phyloP scores from a whole-genome alignment of 495 filamentous ascomycete genomes.

The Neurospora cerealis region DNA sequence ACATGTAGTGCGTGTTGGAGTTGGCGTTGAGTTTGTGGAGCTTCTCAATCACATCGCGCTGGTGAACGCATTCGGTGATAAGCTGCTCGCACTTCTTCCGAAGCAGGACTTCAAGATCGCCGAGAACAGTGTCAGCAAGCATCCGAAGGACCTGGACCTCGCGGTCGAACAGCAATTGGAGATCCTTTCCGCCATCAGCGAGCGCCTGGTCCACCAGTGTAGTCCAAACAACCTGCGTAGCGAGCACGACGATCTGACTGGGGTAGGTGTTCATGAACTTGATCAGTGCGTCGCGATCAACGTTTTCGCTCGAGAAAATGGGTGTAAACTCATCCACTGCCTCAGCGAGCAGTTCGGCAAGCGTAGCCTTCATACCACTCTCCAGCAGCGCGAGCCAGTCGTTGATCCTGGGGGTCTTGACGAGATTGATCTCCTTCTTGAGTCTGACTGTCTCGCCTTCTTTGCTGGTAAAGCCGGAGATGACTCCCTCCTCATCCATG shows the following conservation, averaged over 20 bases:
- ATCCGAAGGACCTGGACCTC: conserved; percentile 72
- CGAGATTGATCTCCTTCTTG: conserved; percentile 80
- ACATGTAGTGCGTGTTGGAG: conserved; percentile 75
- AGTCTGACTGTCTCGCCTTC: conserved; percentile 85
- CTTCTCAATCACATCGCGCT: conserved; percentile 82
- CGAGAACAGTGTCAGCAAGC: conserved; percentile 80
- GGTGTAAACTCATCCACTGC: conserved; percentile 67
- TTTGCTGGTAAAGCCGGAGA: conserved; percentile 88
- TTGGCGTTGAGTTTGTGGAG: conserved; percentile 65
- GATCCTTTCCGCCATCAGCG: conserved; percentile 52
- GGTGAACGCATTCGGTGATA: conserved; percentile 97
- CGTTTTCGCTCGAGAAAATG: conserved; percentile 54
- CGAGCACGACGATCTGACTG: conserved; percentile 90
- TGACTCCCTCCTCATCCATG: conserved; percentile 81
- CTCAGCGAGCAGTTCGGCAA: conserved; percentile 83
- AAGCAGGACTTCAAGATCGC: conserved; percentile 75
- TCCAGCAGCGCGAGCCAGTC: conserved; percentile 93
- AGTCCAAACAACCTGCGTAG: conserved; percentile 93
- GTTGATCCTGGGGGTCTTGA: conserved; percentile 92
- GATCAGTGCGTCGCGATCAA: conserved; percentile 58
- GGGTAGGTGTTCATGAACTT: conserved; percentile 74
- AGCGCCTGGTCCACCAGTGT: conserved; percentile 67
- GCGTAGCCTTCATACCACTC: conserved; percentile 83
- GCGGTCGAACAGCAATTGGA: conserved; percentile 59
- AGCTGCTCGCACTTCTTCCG: conserved; percentile 97